Conservation (phyloP, 2,329 filamentous ascomycete species). For the Sclerotinia borealis region DNA sequence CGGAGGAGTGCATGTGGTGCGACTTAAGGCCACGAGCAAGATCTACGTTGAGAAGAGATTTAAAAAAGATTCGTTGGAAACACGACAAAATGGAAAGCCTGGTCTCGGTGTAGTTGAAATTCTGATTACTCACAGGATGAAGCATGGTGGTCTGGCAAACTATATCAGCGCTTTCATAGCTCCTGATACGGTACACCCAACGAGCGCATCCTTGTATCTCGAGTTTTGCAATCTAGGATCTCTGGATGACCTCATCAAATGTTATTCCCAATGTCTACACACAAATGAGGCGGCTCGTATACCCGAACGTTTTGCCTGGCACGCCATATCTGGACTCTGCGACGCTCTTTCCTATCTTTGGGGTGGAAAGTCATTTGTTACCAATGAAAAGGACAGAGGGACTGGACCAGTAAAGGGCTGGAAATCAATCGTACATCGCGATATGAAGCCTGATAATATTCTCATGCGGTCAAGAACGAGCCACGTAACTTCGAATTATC, state of each 20-base stretch:
- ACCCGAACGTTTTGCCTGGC: constrained; percentile 28
- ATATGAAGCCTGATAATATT: constrained; percentile 31
- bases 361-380: constrained; percentile 15
- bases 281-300: constrained; percentile 7
- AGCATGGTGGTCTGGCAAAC: constrained; percentile 21
- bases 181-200: background rate
- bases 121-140: constrained; percentile 21
- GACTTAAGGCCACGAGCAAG: constrained; percentile 12
- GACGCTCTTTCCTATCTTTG: constrained; percentile 28
- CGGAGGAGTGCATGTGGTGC: constrained; percentile 26
- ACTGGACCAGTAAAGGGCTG: constrained; percentile 12
- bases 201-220: constrained; percentile 24
- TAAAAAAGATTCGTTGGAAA: background rate
- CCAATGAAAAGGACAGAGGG: constrained; percentile 2
- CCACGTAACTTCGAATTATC: constrained; percentile 21
- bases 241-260: constrained; percentile 21
- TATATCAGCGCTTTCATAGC: constrained; percentile 23
- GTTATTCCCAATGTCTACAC: constrained; percentile 13
- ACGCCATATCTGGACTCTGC: constrained; percentile 24
- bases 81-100: background rate
- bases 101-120: constrained; percentile 17
- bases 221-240: constrained; percentile 30
- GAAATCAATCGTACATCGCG: constrained; percentile 28
- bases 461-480: constrained; percentile 25
- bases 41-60: constrained; percentile 23